Evolutionary conservation across 202 grass and related monocot genomes (phyloP).

Genomic region (Elaeis oleifera): DNA sequence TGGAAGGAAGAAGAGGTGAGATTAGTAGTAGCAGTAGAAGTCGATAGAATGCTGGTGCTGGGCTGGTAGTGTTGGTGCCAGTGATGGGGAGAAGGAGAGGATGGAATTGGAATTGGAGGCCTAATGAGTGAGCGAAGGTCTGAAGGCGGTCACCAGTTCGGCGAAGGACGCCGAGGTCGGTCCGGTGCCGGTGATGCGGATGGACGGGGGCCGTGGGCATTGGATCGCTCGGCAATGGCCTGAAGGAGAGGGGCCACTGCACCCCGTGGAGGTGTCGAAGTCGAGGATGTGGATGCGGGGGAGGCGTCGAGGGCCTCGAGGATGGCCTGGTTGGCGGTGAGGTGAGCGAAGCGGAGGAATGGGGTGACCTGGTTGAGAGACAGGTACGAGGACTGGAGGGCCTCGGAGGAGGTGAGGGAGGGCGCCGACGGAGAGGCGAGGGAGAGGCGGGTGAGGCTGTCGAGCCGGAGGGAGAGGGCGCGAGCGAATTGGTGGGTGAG

Average conservation of each 20-base stretch:
- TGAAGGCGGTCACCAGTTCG: constrained; percentile 68
- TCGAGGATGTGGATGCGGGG: constrained; percentile 84
- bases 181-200: constrained; percentile 80
- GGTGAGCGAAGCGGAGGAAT: constrained; percentile 90
- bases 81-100: constrained; percentile 41
- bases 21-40: background rate
- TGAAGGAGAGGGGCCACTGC: constrained; percentile 94
- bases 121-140: constrained; percentile 76
- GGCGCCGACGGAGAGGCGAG: background rate
- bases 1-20: constrained; percentile 5
- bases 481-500: constrained; percentile 64
- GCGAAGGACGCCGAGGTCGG: constrained; percentile 56
- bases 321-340: constrained; percentile 96
- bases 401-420: constrained; percentile 13
- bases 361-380: constrained; percentile 97
- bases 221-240: constrained; percentile 50
- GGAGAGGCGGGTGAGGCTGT: background rate
- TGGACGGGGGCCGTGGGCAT: constrained; percentile 39
- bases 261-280: constrained; percentile 83
- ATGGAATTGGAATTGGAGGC: constrained; percentile 69
- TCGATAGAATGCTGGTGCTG: background rate
- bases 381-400: constrained; percentile 50
- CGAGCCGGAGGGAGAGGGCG: constrained; percentile 40
- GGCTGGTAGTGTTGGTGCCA: background rate
- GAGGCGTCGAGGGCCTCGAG: constrained; percentile 56